Evolutionary conservation across 805 yeast genomes (phyloP).

Genomic region (Barnettozyma californica): DNA sequence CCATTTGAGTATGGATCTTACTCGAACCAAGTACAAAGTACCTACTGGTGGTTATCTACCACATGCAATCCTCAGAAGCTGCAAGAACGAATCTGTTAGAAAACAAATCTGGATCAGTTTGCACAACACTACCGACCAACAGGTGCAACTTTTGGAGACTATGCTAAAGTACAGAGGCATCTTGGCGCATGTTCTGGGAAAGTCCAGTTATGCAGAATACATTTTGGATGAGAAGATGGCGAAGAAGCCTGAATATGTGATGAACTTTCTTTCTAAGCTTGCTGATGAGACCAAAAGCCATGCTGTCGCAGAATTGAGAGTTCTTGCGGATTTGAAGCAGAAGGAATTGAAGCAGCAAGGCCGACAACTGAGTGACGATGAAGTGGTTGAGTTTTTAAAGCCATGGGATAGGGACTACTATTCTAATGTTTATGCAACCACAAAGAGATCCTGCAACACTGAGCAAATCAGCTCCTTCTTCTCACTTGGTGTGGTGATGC

Average conservation of each 20-base stretch:
- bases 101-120: constrained; percentile 68
- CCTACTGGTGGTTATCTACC: constrained; percentile 64
- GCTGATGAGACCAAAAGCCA: constrained; percentile 45
- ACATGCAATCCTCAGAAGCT: constrained; percentile 54
- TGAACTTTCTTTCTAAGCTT: constrained; percentile 58
- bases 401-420: constrained; percentile 93
- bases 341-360: constrained; percentile 22
- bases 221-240: constrained; percentile 91
- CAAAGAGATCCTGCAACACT: constrained; percentile 30
- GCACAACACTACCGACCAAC: constrained; percentile 60
- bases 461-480: constrained; percentile 64
- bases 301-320: constrained; percentile 54
- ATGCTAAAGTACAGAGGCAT: constrained; percentile 62
- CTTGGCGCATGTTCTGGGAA: constrained; percentile 70
- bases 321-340: constrained; percentile 37
- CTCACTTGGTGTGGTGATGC: constrained; percentile 79
- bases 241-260: constrained; percentile 68
- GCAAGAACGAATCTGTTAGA: constrained; percentile 53
- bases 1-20: constrained; percentile 29
- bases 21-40: constrained; percentile 40
- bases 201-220: constrained; percentile 66
- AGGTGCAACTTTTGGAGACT: constrained; percentile 51
- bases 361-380: constrained; percentile 28
- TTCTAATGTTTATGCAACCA: constrained; percentile 29
- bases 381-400: constrained; percentile 43